Percentiles rank a stretch among this genome's conserved stretches.
Conservation (phyloP, 2,329 filamentous ascomycete genomes). For the Chaetoscypha palmicola region DNA sequence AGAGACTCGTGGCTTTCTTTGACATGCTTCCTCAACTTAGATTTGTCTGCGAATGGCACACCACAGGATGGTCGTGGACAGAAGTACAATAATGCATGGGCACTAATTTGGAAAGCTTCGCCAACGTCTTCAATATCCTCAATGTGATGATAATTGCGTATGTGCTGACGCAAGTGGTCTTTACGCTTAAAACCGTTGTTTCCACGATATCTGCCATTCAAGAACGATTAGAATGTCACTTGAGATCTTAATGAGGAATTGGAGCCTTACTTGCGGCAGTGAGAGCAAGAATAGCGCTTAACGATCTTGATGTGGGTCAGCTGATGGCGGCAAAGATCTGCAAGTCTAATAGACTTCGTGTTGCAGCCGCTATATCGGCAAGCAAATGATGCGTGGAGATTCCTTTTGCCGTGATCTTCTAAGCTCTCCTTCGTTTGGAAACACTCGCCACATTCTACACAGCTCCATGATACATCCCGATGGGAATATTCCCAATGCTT, state of each 20-base stretch:
- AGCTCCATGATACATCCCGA: neutral
- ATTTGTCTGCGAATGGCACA: too few relatives aligned
- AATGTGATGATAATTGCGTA: constrained; percentile 32
- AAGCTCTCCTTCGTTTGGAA: neutral
- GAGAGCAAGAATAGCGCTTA: constrained; percentile 25
- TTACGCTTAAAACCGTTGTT: constrained; percentile 32
- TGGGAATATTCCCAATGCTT: neutral
- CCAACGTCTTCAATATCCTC: too few relatives aligned
- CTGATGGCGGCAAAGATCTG: constrained; percentile 23
- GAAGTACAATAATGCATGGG: too few relatives aligned
- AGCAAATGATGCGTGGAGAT: neutral
- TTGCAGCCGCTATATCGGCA: constrained; percentile 9
- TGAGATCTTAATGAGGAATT: neutral
- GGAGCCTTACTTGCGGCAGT: constrained; percentile 26
- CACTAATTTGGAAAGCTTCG: too few relatives aligned
- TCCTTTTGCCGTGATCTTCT: neutral
- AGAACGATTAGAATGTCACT: too few relatives aligned
- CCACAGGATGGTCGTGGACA: too few relatives aligned
- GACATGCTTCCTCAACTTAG: constrained; percentile 10
- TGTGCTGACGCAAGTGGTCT: constrained; percentile 34
- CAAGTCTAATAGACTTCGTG: neutral
- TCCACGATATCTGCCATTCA: constrained; percentile 30
- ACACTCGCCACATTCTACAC: neutral
- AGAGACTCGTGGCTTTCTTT: constrained; percentile 16
- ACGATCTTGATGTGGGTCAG: constrained; percentile 10